These are phyloP conservation scores for Pleomassaria siparia DNA, from an alignment of 2,329 filamentous ascomycete genomes.

Conservation along the genomic window DNA sequence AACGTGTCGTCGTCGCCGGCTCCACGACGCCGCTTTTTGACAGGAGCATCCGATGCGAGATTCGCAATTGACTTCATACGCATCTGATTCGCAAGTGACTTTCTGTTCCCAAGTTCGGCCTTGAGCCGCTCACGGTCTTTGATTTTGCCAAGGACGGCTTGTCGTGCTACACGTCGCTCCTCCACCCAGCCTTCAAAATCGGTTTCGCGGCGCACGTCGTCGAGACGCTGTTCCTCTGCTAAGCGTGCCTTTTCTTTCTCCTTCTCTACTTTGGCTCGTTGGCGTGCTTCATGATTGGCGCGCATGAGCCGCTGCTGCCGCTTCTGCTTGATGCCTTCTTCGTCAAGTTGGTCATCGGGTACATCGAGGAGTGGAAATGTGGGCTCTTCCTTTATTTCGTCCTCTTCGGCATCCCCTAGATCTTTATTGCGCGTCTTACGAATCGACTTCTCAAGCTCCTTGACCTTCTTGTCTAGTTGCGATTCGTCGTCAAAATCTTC, in stretches of 20 bases:
- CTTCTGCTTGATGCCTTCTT: constrained; percentile 88
- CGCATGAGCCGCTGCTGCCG: constrained; percentile 90
- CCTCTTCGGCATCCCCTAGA: constrained; percentile 77
- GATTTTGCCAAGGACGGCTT: constrained; percentile 73
- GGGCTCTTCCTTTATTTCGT: constrained; percentile 76
- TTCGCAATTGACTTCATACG: constrained; percentile 98
- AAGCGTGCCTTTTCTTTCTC: constrained; percentile 84
- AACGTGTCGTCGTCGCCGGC: constrained; percentile 94
- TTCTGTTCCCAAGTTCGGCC: constrained; percentile 92
- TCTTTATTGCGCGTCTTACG: constrained; percentile 91
- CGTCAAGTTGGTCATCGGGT: constrained; percentile 89
- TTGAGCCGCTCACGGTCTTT: constrained; percentile 93
- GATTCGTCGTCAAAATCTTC: constrained; percentile 92
- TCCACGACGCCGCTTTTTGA: constrained; percentile 79
- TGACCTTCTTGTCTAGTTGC: constrained; percentile 79
- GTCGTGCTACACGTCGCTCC: constrained; percentile 73
- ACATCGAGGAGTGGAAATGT: constrained; percentile 87
- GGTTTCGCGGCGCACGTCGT: constrained; percentile 80
- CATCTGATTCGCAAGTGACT: constrained; percentile 92
- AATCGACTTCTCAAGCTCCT: constrained; percentile 87
- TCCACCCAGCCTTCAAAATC: constrained; percentile 85
- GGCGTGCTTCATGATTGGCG: constrained; percentile 88
- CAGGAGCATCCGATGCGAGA: constrained; percentile 83
- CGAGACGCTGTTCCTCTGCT: constrained; percentile 79
- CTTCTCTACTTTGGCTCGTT: constrained; percentile 94